phyloP scores from a whole-genome alignment of 2,329 filamentous ascomycete species.

The Exophiala bonariae region DNA sequence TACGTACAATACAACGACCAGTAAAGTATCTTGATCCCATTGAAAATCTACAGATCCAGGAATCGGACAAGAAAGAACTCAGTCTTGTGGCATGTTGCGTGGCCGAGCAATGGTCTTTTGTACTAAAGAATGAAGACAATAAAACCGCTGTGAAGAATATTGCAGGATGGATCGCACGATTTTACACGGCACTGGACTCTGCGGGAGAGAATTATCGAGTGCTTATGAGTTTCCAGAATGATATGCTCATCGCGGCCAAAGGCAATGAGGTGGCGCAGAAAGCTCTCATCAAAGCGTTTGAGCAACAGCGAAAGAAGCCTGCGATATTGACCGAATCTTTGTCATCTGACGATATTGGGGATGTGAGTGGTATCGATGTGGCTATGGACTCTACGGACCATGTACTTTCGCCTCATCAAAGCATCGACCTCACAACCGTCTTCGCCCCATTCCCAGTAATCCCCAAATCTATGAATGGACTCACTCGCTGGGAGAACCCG shows the following conservation, averaged over 20 bases:
- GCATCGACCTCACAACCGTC: slow-evolving; percentile 50
- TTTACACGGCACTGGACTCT: slow-evolving; percentile 57
- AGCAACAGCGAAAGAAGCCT: slow-evolving; percentile 29
- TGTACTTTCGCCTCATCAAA: slow-evolving; percentile 7
- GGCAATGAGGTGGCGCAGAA: slow-evolving; percentile 39
- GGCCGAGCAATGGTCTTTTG: slow-evolving; percentile 75
- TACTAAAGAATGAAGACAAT: slow-evolving; percentile 52
- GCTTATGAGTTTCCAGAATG: slow-evolving; percentile 47
- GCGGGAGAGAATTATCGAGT: slow-evolving; percentile 52
- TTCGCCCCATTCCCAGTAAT: slow-evolving; percentile 52
- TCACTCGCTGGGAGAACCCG: slow-evolving; percentile 54
- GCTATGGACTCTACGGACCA: background rate
- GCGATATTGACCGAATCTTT: slow-evolving; percentile 1
- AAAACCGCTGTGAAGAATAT: slow-evolving; percentile 47
- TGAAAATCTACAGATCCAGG: slow-evolving; percentile 36
- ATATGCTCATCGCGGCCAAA: slow-evolving; percentile 39
- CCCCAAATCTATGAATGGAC: slow-evolving; percentile 42
- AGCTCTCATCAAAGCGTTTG: slow-evolving; percentile 38
- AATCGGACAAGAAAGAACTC: slow-evolving; percentile 29
- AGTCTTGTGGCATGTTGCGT: slow-evolving; percentile 67
- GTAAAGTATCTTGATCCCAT: slow-evolving; percentile 72
- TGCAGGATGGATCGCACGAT: slow-evolving; percentile 58
- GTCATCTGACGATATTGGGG: slow-evolving; percentile 1
- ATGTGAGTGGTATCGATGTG: slow-evolving; percentile 4
- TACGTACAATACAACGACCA: slow-evolving; percentile 71